Percentiles rank a stretch among this genome's conserved stretches.
Evolutionary conservation across 768 basidiomycete genomes (phyloP).

Genomic region (Daedalea quercina): DNA sequence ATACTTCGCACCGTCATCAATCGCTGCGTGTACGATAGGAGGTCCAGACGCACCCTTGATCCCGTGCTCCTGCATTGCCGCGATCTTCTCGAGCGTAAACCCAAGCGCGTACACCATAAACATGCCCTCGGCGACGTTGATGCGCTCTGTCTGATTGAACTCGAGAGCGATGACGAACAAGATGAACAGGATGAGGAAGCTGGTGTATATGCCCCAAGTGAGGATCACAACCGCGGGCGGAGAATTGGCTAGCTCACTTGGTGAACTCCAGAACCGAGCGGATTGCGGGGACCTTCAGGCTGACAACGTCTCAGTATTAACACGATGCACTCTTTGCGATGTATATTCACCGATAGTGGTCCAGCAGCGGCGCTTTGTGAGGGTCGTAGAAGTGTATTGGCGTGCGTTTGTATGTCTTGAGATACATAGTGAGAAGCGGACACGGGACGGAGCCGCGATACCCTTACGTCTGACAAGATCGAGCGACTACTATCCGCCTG

Average conservation of each 20-base stretch:
- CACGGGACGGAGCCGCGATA: not conserved
- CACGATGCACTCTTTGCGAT: not conserved
- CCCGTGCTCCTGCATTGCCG: slow-evolving; percentile 94
- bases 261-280: slow-evolving; percentile 85
- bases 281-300: slow-evolving; percentile 89
- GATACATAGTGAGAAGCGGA: not conserved
- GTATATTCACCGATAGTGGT: slow-evolving; percentile 77
- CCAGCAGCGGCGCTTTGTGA: slow-evolving; percentile 86
- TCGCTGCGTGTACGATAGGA: too few species aligned
- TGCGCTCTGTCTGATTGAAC: slow-evolving; percentile 46
- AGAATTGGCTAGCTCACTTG: slow-evolving; percentile 44
- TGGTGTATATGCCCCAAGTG: slow-evolving; percentile 17
- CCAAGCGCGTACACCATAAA: slow-evolving; percentile 82
- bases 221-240: not conserved
- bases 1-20: slow-evolving; percentile 38
- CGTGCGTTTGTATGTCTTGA: slow-evolving; percentile 85
- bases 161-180: slow-evolving; percentile 80
- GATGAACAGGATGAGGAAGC: slow-evolving; percentile 76
- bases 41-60: slow-evolving; percentile 54
- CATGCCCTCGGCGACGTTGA: slow-evolving; percentile 61
- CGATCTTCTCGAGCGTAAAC: slow-evolving; percentile 87
- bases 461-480: slow-evolving; percentile 78
- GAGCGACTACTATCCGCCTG: slow-evolving; percentile 83
- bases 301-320: slow-evolving; percentile 20
- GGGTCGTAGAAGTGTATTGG: slow-evolving; percentile 95